Evolutionary conservation across 78 protist genomes (phyloP).

Genomic region (Bigelowiella natans): DNA sequence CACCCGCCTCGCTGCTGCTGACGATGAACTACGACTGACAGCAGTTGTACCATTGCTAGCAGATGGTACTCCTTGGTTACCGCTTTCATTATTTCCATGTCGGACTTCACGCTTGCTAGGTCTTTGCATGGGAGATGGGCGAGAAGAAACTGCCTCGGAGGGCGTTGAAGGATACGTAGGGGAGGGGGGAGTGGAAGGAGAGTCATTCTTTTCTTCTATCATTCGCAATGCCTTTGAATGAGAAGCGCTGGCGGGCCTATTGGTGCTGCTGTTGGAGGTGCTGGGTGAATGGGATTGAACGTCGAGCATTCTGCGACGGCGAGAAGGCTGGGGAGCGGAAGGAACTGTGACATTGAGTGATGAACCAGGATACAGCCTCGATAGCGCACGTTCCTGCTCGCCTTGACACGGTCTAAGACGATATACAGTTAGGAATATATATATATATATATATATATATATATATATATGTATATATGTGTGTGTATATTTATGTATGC

Average conservation of each 20-base stretch:
- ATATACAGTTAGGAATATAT: neutral
- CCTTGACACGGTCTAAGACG: neutral
- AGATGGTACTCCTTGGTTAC: too few species aligned
- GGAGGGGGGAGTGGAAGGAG: neutral
- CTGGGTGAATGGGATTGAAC: neutral
- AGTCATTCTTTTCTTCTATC: neutral
- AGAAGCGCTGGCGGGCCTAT: neutral
- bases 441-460: neutral
- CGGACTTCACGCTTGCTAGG: too few species aligned
- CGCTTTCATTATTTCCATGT: too few species aligned
- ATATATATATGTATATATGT: neutral
- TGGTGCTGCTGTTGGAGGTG: neutral
- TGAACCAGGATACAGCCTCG: neutral
- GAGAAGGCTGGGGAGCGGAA: neutral
- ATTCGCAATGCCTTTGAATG: neutral
- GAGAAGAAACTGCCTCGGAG: too few species aligned
- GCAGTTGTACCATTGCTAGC: too few species aligned
- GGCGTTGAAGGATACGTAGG: too few species aligned
- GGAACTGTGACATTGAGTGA: neutral
- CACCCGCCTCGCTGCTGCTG: too few species aligned
- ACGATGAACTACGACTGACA: too few species aligned
- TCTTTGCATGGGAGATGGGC: too few species aligned
- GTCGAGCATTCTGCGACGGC: neutral
- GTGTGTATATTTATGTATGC: neutral
- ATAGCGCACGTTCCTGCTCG: neutral